Evolutionary conservation across 495 filamentous ascomycete species (phyloP).

Genomic region (Aspergillus conjunctus): DNA sequence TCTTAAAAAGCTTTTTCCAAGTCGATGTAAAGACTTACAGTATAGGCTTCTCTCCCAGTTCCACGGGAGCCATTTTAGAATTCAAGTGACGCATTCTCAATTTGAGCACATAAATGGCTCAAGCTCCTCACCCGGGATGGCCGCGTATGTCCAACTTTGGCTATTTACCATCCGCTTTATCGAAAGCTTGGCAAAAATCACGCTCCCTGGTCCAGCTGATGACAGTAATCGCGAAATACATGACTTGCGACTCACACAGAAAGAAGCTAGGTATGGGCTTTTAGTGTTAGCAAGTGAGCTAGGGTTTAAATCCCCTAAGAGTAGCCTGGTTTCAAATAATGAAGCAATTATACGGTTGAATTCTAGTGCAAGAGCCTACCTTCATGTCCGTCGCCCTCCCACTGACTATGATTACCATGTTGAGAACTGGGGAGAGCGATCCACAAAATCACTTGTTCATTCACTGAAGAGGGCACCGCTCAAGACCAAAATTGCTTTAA

Average conservation of each 20-base stretch:
- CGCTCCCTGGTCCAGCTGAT: background rate
- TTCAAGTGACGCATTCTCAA: background rate
- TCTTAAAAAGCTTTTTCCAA: background rate
- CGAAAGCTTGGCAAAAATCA: background rate
- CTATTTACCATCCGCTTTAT: constrained; percentile 1
- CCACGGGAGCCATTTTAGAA: background rate
- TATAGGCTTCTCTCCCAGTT: background rate
- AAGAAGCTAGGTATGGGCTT: background rate
- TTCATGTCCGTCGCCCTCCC: background rate
- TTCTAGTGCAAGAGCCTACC: background rate
- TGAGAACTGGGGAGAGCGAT: background rate
- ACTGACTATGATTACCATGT: background rate
- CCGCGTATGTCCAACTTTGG: constrained; percentile 1
- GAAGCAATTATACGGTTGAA: background rate
- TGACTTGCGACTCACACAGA: background rate
- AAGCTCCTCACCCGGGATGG: background rate
- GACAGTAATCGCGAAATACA: background rate
- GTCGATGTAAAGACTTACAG: background rate
- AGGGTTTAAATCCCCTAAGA: background rate
- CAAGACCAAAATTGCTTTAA: no score
- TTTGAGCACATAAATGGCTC: background rate
- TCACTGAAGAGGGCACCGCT: background rate
- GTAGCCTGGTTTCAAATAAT: background rate
- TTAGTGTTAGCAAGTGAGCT: background rate
- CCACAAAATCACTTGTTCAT: background rate